Evolutionary conservation across 1,284 basidiomycete species (phyloP).

Genomic region (Tremellales sp.): DNA sequence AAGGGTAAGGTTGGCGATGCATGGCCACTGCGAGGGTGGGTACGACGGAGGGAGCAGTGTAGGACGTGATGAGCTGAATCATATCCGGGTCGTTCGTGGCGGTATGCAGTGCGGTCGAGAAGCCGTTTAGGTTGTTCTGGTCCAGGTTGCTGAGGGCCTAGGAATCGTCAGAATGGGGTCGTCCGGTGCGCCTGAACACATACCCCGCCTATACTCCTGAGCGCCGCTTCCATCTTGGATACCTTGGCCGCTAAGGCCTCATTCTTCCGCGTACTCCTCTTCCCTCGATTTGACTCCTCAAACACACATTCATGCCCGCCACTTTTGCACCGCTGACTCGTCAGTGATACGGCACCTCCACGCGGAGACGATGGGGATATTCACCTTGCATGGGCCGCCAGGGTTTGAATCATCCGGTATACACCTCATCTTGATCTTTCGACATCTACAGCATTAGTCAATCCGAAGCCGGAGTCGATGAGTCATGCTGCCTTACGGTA

Average conservation of each 20-base stretch:
- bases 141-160: conserved; percentile 66
- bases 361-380: conserved; percentile 16
- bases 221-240: conserved; percentile 84
- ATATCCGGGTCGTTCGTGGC: conserved; percentile 56
- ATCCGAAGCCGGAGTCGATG: background rate
- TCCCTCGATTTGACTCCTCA: conserved; percentile 89
- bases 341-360: conserved; percentile 4
- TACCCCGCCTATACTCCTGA: conserved; percentile 56
- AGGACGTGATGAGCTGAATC: conserved; percentile 74
- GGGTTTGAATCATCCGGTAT: conserved; percentile 69
- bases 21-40: conserved; percentile 32
- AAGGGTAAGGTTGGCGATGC: conserved; percentile 20
- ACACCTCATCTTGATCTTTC: conserved; percentile 97
- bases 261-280: conserved; percentile 79
- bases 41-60: conserved; percentile 44
- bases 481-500: conserved; percentile 42
- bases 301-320: conserved; percentile 89
- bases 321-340: conserved; percentile 54
- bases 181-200: conserved; percentile 4
- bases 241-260: conserved; percentile 82
- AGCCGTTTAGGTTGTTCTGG: conserved; percentile 53
- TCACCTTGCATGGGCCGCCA: conserved; percentile 79
- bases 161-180: conserved; percentile 3
- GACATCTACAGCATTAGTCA: conserved; percentile 53
- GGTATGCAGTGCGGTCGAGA: conserved; percentile 37